Base-by-base conservation (phyloP, 1,284 basidiomycete species). In the Polyporus tsugae region DNA sequence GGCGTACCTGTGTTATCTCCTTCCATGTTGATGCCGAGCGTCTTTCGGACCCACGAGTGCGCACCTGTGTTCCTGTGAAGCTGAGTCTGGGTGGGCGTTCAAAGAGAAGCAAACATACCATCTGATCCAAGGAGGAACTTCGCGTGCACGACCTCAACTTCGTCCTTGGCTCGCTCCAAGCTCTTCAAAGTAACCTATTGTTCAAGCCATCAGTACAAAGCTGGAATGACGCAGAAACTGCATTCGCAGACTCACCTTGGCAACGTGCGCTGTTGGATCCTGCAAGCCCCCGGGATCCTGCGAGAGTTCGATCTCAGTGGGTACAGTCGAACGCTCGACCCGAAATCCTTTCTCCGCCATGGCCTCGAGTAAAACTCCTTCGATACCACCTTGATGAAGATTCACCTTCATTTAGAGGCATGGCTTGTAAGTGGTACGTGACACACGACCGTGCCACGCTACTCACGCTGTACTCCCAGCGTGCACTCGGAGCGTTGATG, bases 31-130 rank as follows among this genome's bases (percentile, higher is more conserved):
- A 95, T 90, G 3, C 85, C 85, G n/a, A 94, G 80, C 2, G 82
- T 74, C 71, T 90, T 90, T 38, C 93, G 85, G 6, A 94, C 91
- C 93, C 92, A 95, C 2, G 92, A 94, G 79, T 95, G 93, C 0
- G 93, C 93, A n/a, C 91, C 90, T 75, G 66, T 17, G 4, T 33
- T 2, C 42, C 38, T 35, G 52, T 58, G 49, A 9, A 49, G 10
- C 46, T 35, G 5, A 59, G 2, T 17, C 53, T 19, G n/a, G 72
- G 25, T n/a, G 4, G n/a, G 49, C 42, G 2, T 17, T 38, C 60
- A 11, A 19, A 33, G 6, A 11, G 13, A 17, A 60, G n/a, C 7
- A 17, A 10, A 64, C 72, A 15, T 64, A 82, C 85, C 89, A 74
- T 90, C 88, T 42, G 85, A 79, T 0, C 88, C 89, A 46, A 90